These are phyloP conservation scores for Trifolium subterraneum DNA, from an alignment of 306 rosid genomes.

Conservation along the genomic window DNA sequence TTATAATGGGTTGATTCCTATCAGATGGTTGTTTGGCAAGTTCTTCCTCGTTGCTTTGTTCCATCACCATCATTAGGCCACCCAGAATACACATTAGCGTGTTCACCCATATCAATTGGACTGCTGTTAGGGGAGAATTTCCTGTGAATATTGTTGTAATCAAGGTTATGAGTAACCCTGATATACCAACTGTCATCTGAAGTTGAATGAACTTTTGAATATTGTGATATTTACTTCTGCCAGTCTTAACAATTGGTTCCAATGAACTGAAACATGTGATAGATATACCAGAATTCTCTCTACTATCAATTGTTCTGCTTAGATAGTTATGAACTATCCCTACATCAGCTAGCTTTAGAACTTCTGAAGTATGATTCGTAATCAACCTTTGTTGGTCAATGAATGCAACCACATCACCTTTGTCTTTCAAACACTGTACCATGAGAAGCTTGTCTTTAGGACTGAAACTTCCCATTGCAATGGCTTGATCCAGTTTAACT, in stretches of 20 bases:
- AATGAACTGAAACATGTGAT: slow-evolving; percentile 39
- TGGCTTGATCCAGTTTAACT: slow-evolving; percentile 36
- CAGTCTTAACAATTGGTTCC: slow-evolving; percentile 36
- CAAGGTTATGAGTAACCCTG: slow-evolving; percentile 52
- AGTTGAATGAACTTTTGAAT: slow-evolving; percentile 65
- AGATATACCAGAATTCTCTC: slow-evolving; percentile 41
- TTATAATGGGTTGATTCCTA: slow-evolving; percentile 44
- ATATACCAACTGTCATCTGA: slow-evolving; percentile 53
- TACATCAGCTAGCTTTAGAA: slow-evolving; percentile 58
- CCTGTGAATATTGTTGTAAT: slow-evolving; percentile 55
- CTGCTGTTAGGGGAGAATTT: slow-evolving; percentile 56
- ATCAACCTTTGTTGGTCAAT: slow-evolving; percentile 54
- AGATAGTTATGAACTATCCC: slow-evolving; percentile 40
- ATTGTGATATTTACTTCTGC: slow-evolving; percentile 51
- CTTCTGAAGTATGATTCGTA: slow-evolving; percentile 32
- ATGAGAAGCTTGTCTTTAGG: slow-evolving; percentile 52
- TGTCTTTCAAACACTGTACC: slow-evolving; percentile 41
- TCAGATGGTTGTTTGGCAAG: slow-evolving; percentile 21
- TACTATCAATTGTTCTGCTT: slow-evolving; percentile 37
- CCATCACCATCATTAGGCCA: slow-evolving; percentile 63
- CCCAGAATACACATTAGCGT: slow-evolving; percentile 53
- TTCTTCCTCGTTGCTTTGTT: slow-evolving; percentile 37
- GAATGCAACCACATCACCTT: slow-evolving; percentile 61
- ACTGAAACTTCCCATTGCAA: slow-evolving; percentile 52
- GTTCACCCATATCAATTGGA: slow-evolving; percentile 66